These are phyloP conservation scores for Aspergillus sp. DNA, from an alignment of 2,329 filamentous ascomycete genomes.

Conservation along the genomic window DNA sequence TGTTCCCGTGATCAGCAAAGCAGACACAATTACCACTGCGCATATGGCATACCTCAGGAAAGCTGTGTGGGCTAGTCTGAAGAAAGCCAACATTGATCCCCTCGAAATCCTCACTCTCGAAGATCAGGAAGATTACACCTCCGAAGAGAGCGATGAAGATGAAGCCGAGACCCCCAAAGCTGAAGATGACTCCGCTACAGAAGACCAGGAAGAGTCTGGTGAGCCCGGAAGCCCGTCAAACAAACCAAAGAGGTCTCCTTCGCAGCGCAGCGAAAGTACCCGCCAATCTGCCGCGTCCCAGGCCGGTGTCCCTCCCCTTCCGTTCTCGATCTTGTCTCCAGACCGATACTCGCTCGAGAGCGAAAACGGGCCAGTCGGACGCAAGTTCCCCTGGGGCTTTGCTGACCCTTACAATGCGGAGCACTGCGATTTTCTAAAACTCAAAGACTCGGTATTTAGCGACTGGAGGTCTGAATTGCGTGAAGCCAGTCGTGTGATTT, in stretches of 20 bases:
- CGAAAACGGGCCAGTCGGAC: slow-evolving; percentile 64
- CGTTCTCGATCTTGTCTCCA: slow-evolving; percentile 90
- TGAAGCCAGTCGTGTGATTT: slow-evolving; percentile 86
- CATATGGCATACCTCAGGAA: slow-evolving; percentile 94
- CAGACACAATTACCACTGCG: slow-evolving; percentile 91
- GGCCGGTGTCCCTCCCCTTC: slow-evolving; percentile 68
- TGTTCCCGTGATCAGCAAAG: slow-evolving; percentile 93
- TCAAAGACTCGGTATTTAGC: slow-evolving; percentile 89
- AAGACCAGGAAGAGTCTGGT: slow-evolving; percentile 35
- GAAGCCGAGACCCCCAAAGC: slow-evolving; percentile 40
- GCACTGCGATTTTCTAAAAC: slow-evolving; percentile 90
- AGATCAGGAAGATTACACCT: slow-evolving; percentile 69
- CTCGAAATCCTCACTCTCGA: slow-evolving; percentile 84
- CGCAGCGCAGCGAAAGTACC: slow-evolving; percentile 50
- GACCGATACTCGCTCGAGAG: slow-evolving; percentile 75
- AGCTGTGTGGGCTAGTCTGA: slow-evolving; percentile 85
- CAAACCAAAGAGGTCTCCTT: slow-evolving; percentile 35
- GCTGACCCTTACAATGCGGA: slow-evolving; percentile 88
- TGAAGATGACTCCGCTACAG: slow-evolving; percentile 22
- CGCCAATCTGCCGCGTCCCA: slow-evolving; percentile 47
- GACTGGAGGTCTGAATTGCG: slow-evolving; percentile 93
- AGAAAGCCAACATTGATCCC: slow-evolving; percentile 83
- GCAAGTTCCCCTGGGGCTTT: slow-evolving; percentile 95
- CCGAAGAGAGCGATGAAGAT: slow-evolving; percentile 51
- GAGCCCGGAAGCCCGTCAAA: slow-evolving; percentile 19